Base-by-base conservation (phyloP, 108 stramenopile species). In the Skeletonema tropicum region DNA sequence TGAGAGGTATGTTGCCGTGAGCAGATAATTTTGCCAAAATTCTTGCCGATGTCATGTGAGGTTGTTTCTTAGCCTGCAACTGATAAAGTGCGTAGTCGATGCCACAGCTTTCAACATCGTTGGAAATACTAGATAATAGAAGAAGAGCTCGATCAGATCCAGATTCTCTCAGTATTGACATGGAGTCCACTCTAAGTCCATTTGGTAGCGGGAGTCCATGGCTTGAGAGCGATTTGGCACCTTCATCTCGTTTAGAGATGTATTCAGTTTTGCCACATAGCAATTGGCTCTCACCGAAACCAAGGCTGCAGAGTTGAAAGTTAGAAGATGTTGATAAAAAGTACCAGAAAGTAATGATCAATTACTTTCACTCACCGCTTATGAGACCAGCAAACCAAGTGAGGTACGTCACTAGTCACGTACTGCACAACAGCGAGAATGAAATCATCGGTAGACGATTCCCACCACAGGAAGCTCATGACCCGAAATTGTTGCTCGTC, bases 391-490 rank as follows among this genome's bases (percentile, higher is more conserved):
- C 68, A 73, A 55, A 74, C 79, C 39, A 80, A 65, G 41, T 69
- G 30, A 2, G 35, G 48, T 31, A 26, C 11, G 46, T 66, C 79
- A 68, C n/a, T 45, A 58, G 36, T 19, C 55, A 61, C 41, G 55
- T 74, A 80, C 63, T 74, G 41, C 35, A 80, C 59, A 64, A 80
- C 68, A 10, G 79, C 79, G 29, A 80, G 57, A 70, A 80, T 73
- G 35, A 70, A 52, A 35, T 74, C 79, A 30, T 80, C 72, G 58
- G 35, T 45, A 29, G 26, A 30, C 21, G 68, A 61, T 48, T 80
- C 79, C 79, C 79, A 80, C 79, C 79, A 80, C 29, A 70, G 61
- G 57, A 80, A 65, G 36, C 68, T 42, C 1, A 59, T 2, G 29
- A 74, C 73, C 2, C 79, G 68, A 70, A 80, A 80, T 3, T 73